Percentiles rank a stretch among this genome's conserved stretches.
Conservation (phyloP, 805 yeast genomes). For the Brettanomyces nanus region DNA sequence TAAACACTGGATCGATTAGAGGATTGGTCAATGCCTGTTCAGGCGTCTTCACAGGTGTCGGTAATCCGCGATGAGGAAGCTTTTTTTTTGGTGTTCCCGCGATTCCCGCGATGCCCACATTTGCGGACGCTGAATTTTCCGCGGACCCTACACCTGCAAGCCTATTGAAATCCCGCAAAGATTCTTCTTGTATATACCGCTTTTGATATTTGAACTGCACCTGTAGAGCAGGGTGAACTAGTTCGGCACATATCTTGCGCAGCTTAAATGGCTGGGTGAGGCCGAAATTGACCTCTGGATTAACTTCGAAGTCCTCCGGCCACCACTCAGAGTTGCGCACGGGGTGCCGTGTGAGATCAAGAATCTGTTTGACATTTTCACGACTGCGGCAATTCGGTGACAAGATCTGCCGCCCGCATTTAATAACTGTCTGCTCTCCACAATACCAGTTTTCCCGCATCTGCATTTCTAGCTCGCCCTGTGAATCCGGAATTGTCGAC, state of each 20-base stretch:
- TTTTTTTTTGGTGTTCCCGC: neutral
- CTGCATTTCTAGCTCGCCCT: neutral
- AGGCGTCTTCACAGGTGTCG: slow-evolving; percentile 21
- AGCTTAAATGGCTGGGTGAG: slow-evolving; percentile 13
- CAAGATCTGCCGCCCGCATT: no score
- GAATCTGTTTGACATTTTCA: neutral
- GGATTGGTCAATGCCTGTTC: slow-evolving; percentile 16
- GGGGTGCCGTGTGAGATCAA: slow-evolving; percentile 23
- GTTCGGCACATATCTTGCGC: slow-evolving; percentile 12
- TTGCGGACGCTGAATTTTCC: no score
- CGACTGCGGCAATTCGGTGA: neutral
- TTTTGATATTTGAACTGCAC: slow-evolving; percentile 17
- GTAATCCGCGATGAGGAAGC: slow-evolving; percentile 3
- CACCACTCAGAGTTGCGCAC: slow-evolving; percentile 23
- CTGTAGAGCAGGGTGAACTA: slow-evolving; percentile 18
- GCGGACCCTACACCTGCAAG: no score
- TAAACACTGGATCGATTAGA: slow-evolving; percentile 19
- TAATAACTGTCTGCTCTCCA: no score
- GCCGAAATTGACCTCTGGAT: slow-evolving; percentile 19
- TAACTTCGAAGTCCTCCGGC: slow-evolving; percentile 29
- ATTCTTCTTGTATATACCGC: slow-evolving; percentile 13
- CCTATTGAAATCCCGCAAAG: slow-evolving; percentile 17
- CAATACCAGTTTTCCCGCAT: no score
- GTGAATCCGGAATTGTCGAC: slow-evolving; percentile 6
- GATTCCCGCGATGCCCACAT: neutral